Conservation (phyloP, 2,329 filamentous ascomycete genomes). For the Apiospora pterosperma region DNA sequence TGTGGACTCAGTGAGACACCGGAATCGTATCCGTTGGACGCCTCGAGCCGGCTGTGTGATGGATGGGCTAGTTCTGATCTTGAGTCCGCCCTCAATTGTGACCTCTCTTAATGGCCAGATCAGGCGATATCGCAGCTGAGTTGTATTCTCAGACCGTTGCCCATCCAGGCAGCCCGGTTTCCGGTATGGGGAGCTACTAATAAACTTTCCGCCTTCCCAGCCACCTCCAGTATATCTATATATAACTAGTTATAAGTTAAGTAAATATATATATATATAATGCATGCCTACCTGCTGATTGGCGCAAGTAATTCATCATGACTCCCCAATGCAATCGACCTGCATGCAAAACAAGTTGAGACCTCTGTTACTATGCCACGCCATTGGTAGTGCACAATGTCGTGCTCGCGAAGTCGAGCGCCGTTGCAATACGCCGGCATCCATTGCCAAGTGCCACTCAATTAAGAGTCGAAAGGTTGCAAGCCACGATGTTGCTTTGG, state of each 20-base stretch:
- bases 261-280: too few species aligned
- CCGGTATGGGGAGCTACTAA: background rate
- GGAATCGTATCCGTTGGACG: background rate
- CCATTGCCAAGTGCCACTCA: background rate
- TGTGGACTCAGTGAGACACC: background rate
- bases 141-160: background rate
- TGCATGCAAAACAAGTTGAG: background rate
- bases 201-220: background rate
- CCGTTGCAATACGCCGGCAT: background rate
- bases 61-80: background rate
- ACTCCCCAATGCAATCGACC: background rate
- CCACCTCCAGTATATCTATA: background rate
- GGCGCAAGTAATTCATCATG: background rate
- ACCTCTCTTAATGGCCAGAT: background rate
- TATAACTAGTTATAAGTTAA: background rate
- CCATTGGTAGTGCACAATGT: background rate
- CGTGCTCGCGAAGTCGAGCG: background rate
- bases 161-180: background rate
- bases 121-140: background rate
- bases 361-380: slow-evolving; percentile 2
- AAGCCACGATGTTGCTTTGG: background rate
- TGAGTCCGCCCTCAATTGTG: background rate
- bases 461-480: background rate
- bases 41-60: background rate
- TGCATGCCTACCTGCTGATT: background rate